A percentile compares a stretch with the other conserved stretches of the same genome.
Conservation (phyloP, 768 basidiomycete genomes). For the Tremella yokohamensis region DNA sequence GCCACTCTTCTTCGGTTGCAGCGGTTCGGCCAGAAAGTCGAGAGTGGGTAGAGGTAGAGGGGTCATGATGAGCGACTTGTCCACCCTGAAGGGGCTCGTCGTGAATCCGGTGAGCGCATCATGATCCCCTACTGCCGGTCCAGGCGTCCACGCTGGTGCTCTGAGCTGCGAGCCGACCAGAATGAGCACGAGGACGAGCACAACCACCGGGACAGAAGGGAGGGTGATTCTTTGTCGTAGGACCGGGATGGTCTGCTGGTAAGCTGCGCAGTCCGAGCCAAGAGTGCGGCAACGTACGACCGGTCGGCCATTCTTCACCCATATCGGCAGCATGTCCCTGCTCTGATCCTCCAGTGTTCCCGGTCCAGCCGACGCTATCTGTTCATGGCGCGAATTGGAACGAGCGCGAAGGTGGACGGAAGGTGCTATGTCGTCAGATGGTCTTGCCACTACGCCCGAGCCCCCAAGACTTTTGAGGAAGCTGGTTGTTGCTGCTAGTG, state of each 20-base stretch:
- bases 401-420: too few relatives aligned
- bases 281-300: slow-evolving; percentile 8
- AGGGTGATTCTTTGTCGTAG: neutral
- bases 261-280: neutral
- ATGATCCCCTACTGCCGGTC: too few relatives aligned
- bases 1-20: slow-evolving; percentile 27
- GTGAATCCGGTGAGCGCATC: too few relatives aligned
- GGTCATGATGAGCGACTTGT: slow-evolving; percentile 20
- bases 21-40: slow-evolving; percentile 30
- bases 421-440: too few relatives aligned
- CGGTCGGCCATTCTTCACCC: slow-evolving; percentile 15
- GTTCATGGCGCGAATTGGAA: too few relatives aligned
- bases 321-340: slow-evolving; percentile 17
- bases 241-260: neutral
- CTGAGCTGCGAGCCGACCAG: neutral
- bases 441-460: too few relatives aligned
- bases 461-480: too few relatives aligned
- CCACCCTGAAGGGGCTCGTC: too few relatives aligned
- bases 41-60: slow-evolving; percentile 20
- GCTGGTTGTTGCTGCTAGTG: too few relatives aligned
- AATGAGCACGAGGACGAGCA: slow-evolving; percentile 7
- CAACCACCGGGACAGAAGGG: neutral
- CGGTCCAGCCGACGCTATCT: neutral
- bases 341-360: neutral
- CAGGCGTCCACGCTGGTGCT: too few relatives aligned